phyloP scores from a whole-genome alignment of 75 land plant species.

The Sequoiadendron giganteum region DNA sequence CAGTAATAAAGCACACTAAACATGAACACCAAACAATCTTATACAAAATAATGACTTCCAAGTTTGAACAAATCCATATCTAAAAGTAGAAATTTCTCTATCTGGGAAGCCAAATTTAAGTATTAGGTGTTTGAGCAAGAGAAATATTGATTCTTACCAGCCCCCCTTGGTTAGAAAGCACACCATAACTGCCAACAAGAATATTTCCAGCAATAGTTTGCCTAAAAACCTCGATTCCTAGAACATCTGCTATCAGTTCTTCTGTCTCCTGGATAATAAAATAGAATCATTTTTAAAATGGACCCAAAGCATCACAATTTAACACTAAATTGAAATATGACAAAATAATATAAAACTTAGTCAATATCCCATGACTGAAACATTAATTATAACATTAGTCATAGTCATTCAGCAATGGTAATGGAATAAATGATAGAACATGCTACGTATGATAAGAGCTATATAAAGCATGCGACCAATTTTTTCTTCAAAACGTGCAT shows the following conservation, averaged over 20 bases:
- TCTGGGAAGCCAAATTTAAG: background rate
- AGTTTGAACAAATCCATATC: background rate
- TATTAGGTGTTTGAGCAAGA: background rate
- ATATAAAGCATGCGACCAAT: background rate
- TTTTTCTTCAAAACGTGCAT: background rate
- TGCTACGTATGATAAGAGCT: background rate
- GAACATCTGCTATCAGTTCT: slow-evolving; percentile 91
- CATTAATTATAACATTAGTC: background rate
- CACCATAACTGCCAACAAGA: slow-evolving; percentile 89
- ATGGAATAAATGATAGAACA: background rate
- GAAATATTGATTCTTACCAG: slow-evolving; percentile 51
- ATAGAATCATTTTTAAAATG: background rate
- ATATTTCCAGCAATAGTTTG: slow-evolving; percentile 96
- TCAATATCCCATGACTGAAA: background rate
- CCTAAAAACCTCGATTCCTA: slow-evolving; percentile 95
- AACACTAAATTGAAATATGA: background rate
- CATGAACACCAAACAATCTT: no score
- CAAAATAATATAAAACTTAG: background rate
- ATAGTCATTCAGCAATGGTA: background rate
- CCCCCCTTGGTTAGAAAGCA: slow-evolving; percentile 86
- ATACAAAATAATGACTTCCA: background rate
- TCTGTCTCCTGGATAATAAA: slow-evolving; percentile 75
- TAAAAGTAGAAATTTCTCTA: background rate
- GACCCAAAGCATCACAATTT: background rate
- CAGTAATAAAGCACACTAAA: slow-evolving; percentile 51